Conservation (phyloP, 352 stramenopile genomes). For the Pilasporangium apinafurcum region DNA sequence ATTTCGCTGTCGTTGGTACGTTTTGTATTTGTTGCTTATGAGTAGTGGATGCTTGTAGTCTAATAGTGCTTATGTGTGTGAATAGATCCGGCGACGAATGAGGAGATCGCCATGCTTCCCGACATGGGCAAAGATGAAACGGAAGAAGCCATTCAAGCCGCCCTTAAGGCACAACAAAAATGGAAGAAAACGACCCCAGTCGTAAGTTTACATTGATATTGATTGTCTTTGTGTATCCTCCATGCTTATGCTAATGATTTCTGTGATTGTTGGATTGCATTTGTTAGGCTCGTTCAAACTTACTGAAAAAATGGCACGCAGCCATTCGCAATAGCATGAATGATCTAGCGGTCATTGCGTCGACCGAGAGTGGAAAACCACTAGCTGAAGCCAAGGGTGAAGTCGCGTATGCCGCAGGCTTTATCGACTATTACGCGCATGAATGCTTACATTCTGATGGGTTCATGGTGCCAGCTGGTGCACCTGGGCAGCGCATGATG, state of each 20-base stretch:
- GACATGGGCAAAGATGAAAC: slow-evolving; percentile 68
- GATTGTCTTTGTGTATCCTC: not conserved
- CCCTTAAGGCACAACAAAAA: slow-evolving; percentile 47
- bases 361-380: slow-evolving; percentile 96
- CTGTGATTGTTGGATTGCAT: slow-evolving; percentile 5
- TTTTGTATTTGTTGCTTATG: slow-evolving; percentile 1
- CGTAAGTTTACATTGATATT: slow-evolving; percentile 12
- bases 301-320: slow-evolving; percentile 82
- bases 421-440: slow-evolving; percentile 96
- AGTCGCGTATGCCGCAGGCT: slow-evolving; percentile 91
- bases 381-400: slow-evolving; percentile 92
- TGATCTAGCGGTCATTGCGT: slow-evolving; percentile 92
- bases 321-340: slow-evolving; percentile 62
- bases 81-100: slow-evolving; percentile 68
- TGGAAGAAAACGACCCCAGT: slow-evolving; percentile 70
- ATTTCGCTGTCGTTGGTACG: slow-evolving; percentile 57
- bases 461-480: slow-evolving; percentile 64
- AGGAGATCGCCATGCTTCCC: slow-evolving; percentile 62
- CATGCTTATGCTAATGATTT: not conserved
- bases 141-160: slow-evolving; percentile 62
- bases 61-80: not conserved
- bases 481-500: slow-evolving; percentile 58
- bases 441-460: slow-evolving; percentile 89
- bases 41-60: not conserved
- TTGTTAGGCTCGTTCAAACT: slow-evolving; percentile 34